A percentile compares a stretch with the other conserved stretches of the same genome.
Evolutionary conservation across 2,329 filamentous ascomycete genomes (phyloP).

Genomic region (Diaporthe sp.): DNA sequence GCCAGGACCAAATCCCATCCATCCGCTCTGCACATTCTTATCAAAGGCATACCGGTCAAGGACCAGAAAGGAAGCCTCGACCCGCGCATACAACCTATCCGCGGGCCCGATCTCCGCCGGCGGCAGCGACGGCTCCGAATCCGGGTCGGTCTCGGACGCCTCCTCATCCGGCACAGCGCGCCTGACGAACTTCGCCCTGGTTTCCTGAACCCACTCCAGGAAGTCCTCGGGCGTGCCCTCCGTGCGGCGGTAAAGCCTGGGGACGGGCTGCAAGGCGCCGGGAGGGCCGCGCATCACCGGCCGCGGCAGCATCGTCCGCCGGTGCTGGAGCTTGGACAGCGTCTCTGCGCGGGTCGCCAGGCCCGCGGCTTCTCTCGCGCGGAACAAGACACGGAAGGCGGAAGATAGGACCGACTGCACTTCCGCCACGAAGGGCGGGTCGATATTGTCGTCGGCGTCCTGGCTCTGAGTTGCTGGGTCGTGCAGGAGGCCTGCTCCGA

Average conservation of each 20-base stretch:
- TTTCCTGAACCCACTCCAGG: not conserved
- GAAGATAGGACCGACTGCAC: not conserved
- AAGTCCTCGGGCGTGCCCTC: not conserved
- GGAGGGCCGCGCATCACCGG: not conserved
- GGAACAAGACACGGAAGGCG: not conserved
- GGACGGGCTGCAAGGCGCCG: not conserved
- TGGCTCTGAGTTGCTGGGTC: not conserved
- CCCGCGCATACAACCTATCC: not conserved
- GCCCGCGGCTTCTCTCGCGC: not conserved
- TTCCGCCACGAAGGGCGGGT: not conserved
- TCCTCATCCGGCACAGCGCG: not conserved
- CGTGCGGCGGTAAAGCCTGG: not conserved
- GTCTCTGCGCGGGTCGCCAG: not conserved
- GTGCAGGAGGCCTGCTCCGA: not conserved
- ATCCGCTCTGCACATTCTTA: conserved; percentile 1
- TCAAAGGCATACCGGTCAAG: conserved; percentile 27
- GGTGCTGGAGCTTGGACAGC: not conserved
- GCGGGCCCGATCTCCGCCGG: not conserved
- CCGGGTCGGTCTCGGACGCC: not conserved
- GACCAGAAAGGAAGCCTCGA: not conserved
- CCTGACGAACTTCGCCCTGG: not conserved
- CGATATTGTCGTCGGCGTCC: not conserved
- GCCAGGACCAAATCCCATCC: not conserved
- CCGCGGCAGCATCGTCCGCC: not conserved
- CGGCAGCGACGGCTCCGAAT: not conserved